Conservation (phyloP, 1,284 basidiomycete species). For the Cutaneotrichosporon daszewskae region DNA sequence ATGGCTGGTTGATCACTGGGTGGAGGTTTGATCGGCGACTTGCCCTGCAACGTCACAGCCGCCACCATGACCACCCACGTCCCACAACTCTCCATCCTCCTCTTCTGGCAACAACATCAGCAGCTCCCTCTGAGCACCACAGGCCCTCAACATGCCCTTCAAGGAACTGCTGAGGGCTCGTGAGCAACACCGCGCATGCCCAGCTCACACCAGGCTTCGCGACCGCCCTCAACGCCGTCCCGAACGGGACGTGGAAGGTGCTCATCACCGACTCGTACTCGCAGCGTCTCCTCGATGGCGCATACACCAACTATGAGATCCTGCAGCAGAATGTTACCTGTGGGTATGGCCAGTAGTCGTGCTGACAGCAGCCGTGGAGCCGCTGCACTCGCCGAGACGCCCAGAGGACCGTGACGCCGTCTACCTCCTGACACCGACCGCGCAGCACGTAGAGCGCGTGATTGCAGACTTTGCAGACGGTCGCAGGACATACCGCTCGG, state of each 20-base stretch:
- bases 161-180: constrained; percentile 43
- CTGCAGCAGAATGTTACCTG: constrained; percentile 89
- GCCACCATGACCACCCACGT: background rate
- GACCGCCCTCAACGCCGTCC: constrained; percentile 56
- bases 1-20: background rate
- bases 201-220: constrained; percentile 35
- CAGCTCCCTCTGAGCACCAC: background rate
- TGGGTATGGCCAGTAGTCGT: constrained; percentile 50
- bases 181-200: constrained; percentile 18
- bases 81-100: constrained; percentile 1
- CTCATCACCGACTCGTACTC: constrained; percentile 92
- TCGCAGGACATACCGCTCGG: constrained; percentile 71
- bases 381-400: constrained; percentile 51
- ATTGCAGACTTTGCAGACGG: constrained; percentile 71
- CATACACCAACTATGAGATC: constrained; percentile 89
- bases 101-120: background rate
- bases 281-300: constrained; percentile 73
- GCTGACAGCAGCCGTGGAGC: constrained; percentile 46
- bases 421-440: constrained; percentile 91
- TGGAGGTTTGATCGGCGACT: background rate
- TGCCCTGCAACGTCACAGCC: constrained; percentile 1
- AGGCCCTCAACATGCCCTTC: constrained; percentile 32
- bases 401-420: constrained; percentile 56
- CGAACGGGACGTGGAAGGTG: constrained; percentile 86
- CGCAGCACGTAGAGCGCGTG: constrained; percentile 85